Percentiles rank a stretch among this genome's conserved stretches.
Conservation (phyloP, 2,329 filamentous ascomycete species). For the Colletotrichum scovillei region DNA sequence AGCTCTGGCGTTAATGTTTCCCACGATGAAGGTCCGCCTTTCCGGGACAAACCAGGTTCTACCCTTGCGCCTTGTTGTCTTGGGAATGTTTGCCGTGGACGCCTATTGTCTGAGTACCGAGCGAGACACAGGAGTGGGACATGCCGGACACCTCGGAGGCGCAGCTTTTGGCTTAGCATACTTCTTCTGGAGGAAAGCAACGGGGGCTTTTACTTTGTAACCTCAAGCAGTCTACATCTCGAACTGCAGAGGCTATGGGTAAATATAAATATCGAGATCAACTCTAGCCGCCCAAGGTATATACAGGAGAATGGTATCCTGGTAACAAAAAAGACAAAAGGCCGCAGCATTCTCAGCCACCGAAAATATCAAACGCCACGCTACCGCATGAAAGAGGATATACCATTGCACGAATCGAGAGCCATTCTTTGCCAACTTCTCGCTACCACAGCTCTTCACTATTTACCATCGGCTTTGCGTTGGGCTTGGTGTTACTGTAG, state of each 20-base stretch:
- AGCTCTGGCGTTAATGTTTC: slow-evolving; percentile 26
- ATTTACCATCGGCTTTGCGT: slow-evolving; percentile 30
- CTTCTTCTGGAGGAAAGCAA: slow-evolving; percentile 11
- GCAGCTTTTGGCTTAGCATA: slow-evolving; percentile 28
- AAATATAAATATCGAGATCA: slow-evolving; percentile 19
- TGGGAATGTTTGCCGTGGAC: slow-evolving; percentile 25
- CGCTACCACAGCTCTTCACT: slow-evolving; percentile 31
- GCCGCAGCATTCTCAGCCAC: not conserved
- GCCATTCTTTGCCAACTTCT: not conserved
- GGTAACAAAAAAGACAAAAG: not conserved
- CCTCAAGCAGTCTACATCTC: not conserved
- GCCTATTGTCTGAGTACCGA: slow-evolving; percentile 19
- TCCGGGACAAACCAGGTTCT: slow-evolving; percentile 18
- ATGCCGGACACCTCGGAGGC: slow-evolving; percentile 27
- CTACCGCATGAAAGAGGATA: slow-evolving; percentile 10
- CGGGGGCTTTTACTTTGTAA: slow-evolving; percentile 15
- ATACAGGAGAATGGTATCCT: slow-evolving; percentile 3
- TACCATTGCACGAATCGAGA: not conserved
- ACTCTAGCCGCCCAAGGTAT: slow-evolving; percentile 24
- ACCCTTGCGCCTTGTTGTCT: slow-evolving; percentile 11
- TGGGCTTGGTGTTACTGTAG: slow-evolving; percentile 14
- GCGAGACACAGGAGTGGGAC: slow-evolving; percentile 25
- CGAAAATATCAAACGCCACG: slow-evolving; percentile 22
- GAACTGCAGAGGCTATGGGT: not conserved
- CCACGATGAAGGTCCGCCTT: slow-evolving; percentile 18